Conservation (phyloP, 2,329 filamentous ascomycete genomes). For the Stachybotrys chartarum region DNA sequence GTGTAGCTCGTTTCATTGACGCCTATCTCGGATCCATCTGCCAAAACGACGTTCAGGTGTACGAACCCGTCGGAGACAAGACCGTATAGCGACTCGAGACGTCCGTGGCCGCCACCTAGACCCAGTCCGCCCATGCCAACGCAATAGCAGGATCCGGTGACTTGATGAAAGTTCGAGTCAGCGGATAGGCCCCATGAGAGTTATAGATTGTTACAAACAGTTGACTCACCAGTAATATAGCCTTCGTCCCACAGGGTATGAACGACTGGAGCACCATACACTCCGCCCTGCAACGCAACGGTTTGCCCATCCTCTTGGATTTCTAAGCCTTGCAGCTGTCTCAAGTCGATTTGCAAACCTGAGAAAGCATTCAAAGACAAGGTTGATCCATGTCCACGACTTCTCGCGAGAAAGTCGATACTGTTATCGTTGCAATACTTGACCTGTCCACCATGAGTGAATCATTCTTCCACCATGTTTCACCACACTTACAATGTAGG, state of each 20-base stretch:
- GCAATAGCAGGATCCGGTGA: constrained; percentile 15
- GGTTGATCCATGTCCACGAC: constrained; percentile 12
- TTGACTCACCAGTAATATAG: constrained; percentile 1
- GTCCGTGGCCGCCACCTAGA: constrained; percentile 22
- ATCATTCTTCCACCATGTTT: background rate
- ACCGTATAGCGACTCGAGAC: constrained; percentile 20
- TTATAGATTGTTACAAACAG: background rate
- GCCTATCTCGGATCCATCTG: constrained; percentile 15
- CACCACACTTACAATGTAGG: background rate
- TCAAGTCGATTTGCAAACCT: constrained; percentile 15
- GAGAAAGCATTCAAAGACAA: constrained; percentile 8
- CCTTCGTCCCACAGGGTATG: constrained; percentile 7
- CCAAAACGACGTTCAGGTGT: constrained; percentile 21
- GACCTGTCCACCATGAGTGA: constrained; percentile 5
- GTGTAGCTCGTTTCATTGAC: constrained; percentile 13
- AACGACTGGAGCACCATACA: constrained; percentile 1
- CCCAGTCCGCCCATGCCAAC: constrained; percentile 20
- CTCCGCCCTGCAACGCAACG: constrained; percentile 1
- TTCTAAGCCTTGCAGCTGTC: constrained; percentile 6
- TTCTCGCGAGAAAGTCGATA: constrained; percentile 11
- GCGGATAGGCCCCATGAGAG: background rate
- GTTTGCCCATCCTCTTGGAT: background rate
- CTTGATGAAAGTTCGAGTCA: background rate
- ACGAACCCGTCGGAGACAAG: constrained; percentile 25
- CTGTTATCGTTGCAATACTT: constrained; percentile 12